Evolutionary conservation across 768 basidiomycete species (phyloP).

Genomic region (Botryobasidium botryosum): DNA sequence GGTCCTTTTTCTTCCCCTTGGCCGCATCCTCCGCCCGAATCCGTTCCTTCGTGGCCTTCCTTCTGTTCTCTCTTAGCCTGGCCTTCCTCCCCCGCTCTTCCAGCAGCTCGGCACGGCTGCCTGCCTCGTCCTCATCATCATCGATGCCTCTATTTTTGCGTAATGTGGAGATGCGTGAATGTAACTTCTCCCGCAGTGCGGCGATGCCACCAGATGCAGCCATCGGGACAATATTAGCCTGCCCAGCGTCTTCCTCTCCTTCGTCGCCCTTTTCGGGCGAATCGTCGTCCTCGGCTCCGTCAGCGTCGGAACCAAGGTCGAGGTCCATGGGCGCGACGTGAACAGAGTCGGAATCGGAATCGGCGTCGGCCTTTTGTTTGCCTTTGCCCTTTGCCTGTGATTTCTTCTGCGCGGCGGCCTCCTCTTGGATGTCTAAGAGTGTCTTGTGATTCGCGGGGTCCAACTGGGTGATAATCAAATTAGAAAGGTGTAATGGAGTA

Average conservation of each 20-base stretch:
- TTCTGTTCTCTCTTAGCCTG: conserved; percentile 64
- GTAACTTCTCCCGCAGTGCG: conserved; percentile 52
- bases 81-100: conserved; percentile 36
- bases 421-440: conserved; percentile 54
- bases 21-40: conserved; percentile 46
- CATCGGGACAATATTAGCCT: conserved; percentile 38
- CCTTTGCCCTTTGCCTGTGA: conserved; percentile 17
- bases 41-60: conserved; percentile 78
- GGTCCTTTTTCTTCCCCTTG: conserved; percentile 27
- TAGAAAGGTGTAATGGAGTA: neutral
- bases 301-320: conserved; percentile 19
- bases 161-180: conserved; percentile 55
- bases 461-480: conserved; percentile 33
- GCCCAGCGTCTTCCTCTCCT: conserved; percentile 16
- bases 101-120: conserved; percentile 9
- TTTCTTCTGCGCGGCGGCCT: conserved; percentile 22
- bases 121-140: conserved; percentile 26
- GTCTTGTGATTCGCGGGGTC: conserved; percentile 83
- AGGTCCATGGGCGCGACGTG: no score
- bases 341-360: conserved; percentile 5
- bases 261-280: conserved; percentile 22
- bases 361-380: conserved; percentile 17
- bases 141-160: conserved; percentile 27
- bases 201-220: conserved; percentile 42
- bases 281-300: conserved; percentile 22